Evolutionary conservation across 192 early-diverging fungal genomes (phyloP), one percentile per base, ranked within the genome.

Genomic region (Borealophlyctis nickersoniae): DNA sequence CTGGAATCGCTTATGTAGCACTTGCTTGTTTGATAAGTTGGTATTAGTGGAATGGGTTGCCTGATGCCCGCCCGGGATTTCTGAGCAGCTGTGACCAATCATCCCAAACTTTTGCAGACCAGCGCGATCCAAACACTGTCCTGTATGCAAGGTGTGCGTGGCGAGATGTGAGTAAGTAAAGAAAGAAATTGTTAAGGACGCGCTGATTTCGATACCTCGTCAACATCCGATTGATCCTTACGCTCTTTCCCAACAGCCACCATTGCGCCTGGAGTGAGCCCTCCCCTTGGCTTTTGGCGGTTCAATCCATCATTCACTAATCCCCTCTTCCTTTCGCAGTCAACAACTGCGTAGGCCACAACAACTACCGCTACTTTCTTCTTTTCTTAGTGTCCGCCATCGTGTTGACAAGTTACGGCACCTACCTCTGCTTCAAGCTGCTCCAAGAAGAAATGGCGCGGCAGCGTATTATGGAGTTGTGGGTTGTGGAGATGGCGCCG

Each of bases 331-430:
- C 22, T 33, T 39, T 54, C 35, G 0, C 49, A 76, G 74, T 81
- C 34, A 81, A 80, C 65, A 81, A 77, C 64, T 81, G 80, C 59
- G 78, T 82, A 30, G 80, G 80, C 23, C 73, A 82, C 69, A 31
- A 35, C 36, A 82, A 82, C 57, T 75, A 78, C 60, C 74, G 73
- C 34, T 73, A 62, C 51, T 82, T 82, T 51, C 55, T 82, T 9
- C 59, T 66, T 2, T 82, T 81, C 65, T 71, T 82, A 22, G 49
- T 69, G 16, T 65, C 68, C 3, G 75, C 73, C 11, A 26, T 28
- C 22, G 35, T 29, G 4, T 49, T 80, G n/a, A 34, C 58, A 26
- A 52, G 62, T 36, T 81, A 81, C 52, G 79, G 70, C 33, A 23
- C 69, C 2, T 81, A 75, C 56, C 27, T 81, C 19, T 34, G 58